Percentiles rank a stretch among this genome's conserved stretches.
phyloP scores from a whole-genome alignment of 192 early-diverging fungal genomes.

The Entomortierella chlamydospora region DNA sequence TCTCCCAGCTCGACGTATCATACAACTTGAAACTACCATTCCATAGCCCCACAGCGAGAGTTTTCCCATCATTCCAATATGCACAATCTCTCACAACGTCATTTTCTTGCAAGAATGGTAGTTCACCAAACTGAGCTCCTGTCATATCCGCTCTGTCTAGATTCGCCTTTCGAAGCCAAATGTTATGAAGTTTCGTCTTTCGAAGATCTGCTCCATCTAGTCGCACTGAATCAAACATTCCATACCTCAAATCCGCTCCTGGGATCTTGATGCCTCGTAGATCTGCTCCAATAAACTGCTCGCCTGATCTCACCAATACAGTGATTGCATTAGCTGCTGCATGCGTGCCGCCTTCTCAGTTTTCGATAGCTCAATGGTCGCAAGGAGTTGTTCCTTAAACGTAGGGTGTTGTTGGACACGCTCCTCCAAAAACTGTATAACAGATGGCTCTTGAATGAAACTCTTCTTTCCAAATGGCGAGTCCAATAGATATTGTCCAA shows the following conservation, averaged over 20 bases:
- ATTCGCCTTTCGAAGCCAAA: conserved; percentile 3
- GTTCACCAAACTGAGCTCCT: conserved; percentile 3
- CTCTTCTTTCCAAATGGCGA: background rate
- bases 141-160: background rate
- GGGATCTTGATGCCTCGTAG: background rate
- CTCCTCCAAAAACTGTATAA: conserved; percentile 8
- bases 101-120: background rate
- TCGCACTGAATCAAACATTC: background rate
- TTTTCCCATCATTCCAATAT: conserved; percentile 3
- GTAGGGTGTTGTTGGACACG: conserved; percentile 9
- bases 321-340: conserved; percentile 11
- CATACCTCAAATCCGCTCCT: conserved; percentile 8
- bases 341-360: background rate
- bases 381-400: conserved; percentile 9
- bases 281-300: no score
- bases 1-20: background rate
- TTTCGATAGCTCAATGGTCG: conserved; percentile 7
- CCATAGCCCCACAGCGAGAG: background rate
- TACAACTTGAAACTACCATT: background rate
- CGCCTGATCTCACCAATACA: no score
- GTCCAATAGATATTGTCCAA: background rate
- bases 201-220: no score
- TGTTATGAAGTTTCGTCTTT: background rate
- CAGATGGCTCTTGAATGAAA: conserved; percentile 6
- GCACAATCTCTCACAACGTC: background rate